Base-by-base conservation (phyloP, 768 basidiomycete genomes). In the Podaxis sp. region DNA sequence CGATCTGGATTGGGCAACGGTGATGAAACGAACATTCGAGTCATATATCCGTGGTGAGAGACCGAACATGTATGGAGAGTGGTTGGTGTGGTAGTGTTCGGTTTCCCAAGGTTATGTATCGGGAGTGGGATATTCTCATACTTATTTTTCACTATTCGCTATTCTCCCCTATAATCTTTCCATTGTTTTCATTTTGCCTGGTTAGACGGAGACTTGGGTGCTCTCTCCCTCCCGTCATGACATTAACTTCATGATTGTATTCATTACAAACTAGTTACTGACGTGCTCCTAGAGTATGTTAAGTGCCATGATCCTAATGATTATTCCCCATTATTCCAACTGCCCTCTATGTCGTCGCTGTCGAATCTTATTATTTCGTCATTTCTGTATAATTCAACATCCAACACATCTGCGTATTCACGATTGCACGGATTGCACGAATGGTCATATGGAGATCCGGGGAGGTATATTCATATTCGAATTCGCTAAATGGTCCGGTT, bases 61-160 rank as follows among this genome's bases (percentile, higher is more conserved):
- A 65, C 94, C 96, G 9, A 98, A 96, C 73, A 91, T 96, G 91
- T 97, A 98, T 69, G 96, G 95, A 36, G 95, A 98, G 72, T 85
- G 82, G 83, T 70, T 87, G 57, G 73, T 77, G 64, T 87, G 85
- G 85, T 81, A 70, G n/a, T 17, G 8, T 29, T 29, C 29, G 7
- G 29, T 29, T 29, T 29, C 7, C 47, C 24, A 12, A 8, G 47
- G 54, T 25, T 49, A 27, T 47, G 25, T 24, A 19, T 6, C 19
- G 13, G 24, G 37, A 13, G 19, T 37, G 17, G 29, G 15, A 50
- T 56, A 50, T 51, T 56, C 27, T 43, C 37, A 24, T 55, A 36
- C 52, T 22, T 53, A 29, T n/a, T 47, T 50, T 27, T 22, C 41
- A 49, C n/a, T 59, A 59, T 36, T 59, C 13, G n/a, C 43, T 46